Base-by-base conservation (phyloP, 2,329 filamentous ascomycete genomes). In the Pseudopithomyces maydicus region DNA sequence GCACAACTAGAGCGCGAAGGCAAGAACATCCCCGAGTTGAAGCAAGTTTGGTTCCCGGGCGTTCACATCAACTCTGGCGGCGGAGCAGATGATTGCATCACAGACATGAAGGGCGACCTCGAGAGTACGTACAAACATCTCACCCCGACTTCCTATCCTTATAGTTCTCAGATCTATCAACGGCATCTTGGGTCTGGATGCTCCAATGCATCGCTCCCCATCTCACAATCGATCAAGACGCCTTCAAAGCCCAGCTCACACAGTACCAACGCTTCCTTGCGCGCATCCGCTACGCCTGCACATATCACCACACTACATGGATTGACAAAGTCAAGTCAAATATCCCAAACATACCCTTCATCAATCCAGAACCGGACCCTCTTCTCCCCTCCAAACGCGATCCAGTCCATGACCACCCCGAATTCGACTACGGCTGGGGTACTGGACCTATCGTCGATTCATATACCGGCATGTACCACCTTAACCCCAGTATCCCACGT, bases 151-250 rank as follows among this genome's bases (percentile, higher is more conserved):
- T 17, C 15, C 6, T n/a, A 26, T 1, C 29, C 38, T 50, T 7
- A 45, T 56, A 56, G 5, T 12, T 11, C 17, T 8, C 39, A 74
- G 63, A 77, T 73, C 50, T 82, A 6, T 76, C 80, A 3, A 79
- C 81, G 7, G 80, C 84, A 8, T 77, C 80, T 0, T 71, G 85
- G 2, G 80, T 80, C 2, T 85, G 83, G 83, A 85, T 85, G 83
- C 79, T 85, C 19, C 77, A 81, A 50, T 81, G 82, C 57, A 74
- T 83, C 54, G 71, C 77, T 0, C 77, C 78, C 0, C 75, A 81
- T 44, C 71, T 81, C 38, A 78, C 80, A 52, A 78, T 82, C 54
- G 77, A 81, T 57, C 65, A 72, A 4, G 67, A 74, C 8, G 81
- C 78, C 54, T 73, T 81, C 55, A 59, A 77, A 11, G 67, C 76